Percentiles rank a stretch among this genome's conserved stretches.
These are phyloP conservation scores for Penicillium sp. DNA, from an alignment of 2,329 filamentous ascomycete genomes.

Conservation along the genomic window DNA sequence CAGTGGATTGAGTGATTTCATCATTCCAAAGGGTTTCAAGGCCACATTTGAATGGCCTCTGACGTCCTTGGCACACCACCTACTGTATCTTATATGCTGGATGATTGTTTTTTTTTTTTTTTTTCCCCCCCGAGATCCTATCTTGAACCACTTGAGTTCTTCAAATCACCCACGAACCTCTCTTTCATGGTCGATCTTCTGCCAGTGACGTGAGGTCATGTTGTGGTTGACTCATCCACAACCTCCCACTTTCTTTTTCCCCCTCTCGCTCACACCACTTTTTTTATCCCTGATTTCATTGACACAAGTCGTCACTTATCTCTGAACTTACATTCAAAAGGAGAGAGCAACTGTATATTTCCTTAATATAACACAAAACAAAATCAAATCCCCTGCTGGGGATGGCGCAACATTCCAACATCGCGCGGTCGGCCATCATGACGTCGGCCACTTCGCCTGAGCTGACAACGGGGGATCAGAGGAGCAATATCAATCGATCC, in stretches of 20 bases:
- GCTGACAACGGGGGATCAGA: constrained; percentile 22
- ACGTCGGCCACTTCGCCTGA: constrained; percentile 34
- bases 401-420: constrained; percentile 50
- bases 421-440: constrained; percentile 54
- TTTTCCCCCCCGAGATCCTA: too few relatives aligned
- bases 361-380: not conserved
- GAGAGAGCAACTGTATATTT: not conserved
- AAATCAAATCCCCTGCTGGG: constrained; percentile 18
- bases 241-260: constrained; percentile 18
- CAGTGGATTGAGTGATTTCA: constrained; percentile 3
- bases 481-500: constrained; percentile 20
- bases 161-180: too few relatives aligned
- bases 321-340: not conserved
- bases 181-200: not conserved
- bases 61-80: not conserved
- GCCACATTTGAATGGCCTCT: not conserved
- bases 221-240: constrained; percentile 22
- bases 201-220: constrained; percentile 13
- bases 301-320: not conserved
- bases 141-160: not conserved
- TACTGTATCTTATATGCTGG: too few relatives aligned
- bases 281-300: not conserved
- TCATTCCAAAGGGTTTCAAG: not conserved
- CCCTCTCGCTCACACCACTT: constrained; percentile 11
- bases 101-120: too few relatives aligned